Conservation (phyloP, 306 rosid species). For the Cucumis melo region DNA sequence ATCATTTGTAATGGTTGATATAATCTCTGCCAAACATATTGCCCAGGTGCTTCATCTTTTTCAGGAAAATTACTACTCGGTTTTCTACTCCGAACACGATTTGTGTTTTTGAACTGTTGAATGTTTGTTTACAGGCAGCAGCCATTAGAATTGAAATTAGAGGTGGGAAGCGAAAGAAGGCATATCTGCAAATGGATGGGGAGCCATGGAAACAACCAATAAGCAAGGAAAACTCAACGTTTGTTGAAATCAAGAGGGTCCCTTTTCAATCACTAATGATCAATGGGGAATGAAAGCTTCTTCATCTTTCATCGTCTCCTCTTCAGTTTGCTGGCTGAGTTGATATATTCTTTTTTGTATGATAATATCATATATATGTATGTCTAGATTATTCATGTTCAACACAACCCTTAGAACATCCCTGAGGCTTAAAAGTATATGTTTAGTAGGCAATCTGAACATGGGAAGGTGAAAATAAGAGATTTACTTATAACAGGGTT, state of each 20-base stretch:
- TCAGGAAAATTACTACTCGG: background rate
- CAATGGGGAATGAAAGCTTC: conserved; percentile 25
- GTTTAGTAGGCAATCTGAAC: no score
- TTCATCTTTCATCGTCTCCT: background rate
- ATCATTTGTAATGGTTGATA: conserved; percentile 90
- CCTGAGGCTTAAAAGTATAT: no score
- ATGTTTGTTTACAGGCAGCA: conserved; percentile 46
- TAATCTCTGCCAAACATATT: conserved; percentile 84
- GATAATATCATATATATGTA: background rate
- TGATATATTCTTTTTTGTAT: background rate
- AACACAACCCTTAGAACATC: background rate
- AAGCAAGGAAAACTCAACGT: conserved; percentile 51
- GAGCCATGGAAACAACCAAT: conserved; percentile 97
- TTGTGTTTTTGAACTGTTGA: background rate
- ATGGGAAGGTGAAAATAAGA: no score
- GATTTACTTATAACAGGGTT: no score
- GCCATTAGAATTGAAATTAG: conserved; percentile 76
- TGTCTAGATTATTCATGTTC: background rate
- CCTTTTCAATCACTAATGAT: conserved; percentile 67
- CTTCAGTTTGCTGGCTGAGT: background rate
- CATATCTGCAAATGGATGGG: conserved; percentile 90
- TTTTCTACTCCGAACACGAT: background rate
- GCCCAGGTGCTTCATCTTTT: conserved; percentile 57
- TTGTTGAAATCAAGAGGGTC: conserved; percentile 75
- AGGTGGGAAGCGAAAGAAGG: conserved; percentile 82